Conservation (phyloP, 2,329 filamentous ascomycete species). For the Aspergillus ibericus region DNA sequence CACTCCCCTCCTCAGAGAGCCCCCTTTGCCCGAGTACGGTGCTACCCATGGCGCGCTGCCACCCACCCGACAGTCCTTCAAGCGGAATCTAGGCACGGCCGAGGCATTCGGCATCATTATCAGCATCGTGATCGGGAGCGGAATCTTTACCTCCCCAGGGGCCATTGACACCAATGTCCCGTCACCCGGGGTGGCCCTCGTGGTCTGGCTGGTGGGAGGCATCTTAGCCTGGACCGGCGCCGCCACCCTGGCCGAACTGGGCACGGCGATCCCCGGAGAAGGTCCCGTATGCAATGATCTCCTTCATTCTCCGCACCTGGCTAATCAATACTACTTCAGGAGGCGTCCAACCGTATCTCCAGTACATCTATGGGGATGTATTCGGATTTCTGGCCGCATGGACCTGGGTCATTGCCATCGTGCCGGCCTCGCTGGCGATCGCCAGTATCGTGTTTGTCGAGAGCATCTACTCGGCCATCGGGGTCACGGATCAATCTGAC, state of each 20-base stretch:
- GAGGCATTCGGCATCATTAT: slow-evolving; percentile 22
- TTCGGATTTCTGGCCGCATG: slow-evolving; percentile 18
- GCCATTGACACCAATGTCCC: slow-evolving; percentile 20
- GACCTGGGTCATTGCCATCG: slow-evolving; percentile 20
- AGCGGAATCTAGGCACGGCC: slow-evolving; percentile 13
- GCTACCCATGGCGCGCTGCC: background rate
- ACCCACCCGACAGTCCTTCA: slow-evolving; percentile 3
- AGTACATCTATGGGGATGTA: slow-evolving; percentile 18
- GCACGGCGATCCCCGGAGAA: slow-evolving; percentile 19
- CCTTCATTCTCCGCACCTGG: no score
- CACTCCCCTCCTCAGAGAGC: background rate
- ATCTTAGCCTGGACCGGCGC: slow-evolving; percentile 19
- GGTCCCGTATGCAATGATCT: background rate
- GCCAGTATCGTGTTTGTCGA: slow-evolving; percentile 20
- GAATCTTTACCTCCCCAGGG: slow-evolving; percentile 17
- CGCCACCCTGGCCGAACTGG: slow-evolving; percentile 18
- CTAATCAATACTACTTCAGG: background rate
- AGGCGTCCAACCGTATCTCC: slow-evolving; percentile 17
- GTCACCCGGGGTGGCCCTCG: slow-evolving; percentile 15
- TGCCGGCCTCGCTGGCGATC: slow-evolving; percentile 18
- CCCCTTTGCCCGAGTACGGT: background rate
- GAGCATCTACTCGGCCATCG: slow-evolving; percentile 16
- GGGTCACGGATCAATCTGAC: slow-evolving; percentile 7
- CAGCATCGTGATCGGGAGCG: slow-evolving; percentile 20
- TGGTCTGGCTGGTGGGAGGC: slow-evolving; percentile 18